Evolutionary conservation across 768 basidiomycete genomes (phyloP), one percentile per base, ranked within the genome.

Genomic region (Pholiota microspora): DNA sequence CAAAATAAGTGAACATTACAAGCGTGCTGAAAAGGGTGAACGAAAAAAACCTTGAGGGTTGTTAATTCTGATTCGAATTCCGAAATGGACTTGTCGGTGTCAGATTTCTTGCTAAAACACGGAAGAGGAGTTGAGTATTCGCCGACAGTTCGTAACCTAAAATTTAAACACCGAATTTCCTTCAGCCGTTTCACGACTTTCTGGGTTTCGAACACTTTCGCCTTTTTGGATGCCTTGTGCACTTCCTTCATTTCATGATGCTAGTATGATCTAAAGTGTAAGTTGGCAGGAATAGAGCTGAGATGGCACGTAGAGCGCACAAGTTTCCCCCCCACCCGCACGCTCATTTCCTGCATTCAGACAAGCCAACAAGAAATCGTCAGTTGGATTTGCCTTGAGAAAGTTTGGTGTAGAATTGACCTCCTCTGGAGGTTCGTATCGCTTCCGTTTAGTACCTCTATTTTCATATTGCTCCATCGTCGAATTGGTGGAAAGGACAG

Each of bases 141-240:
- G 44, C 55, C 21, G 28, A 50, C 7, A 45, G 35, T 4, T 32
- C 57, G 23, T 44, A 8, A 6, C n/a, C n/a, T 18, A 7, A 34
- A 42, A 49, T 32, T 12, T 34, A 13, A 74, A 48, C 58, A 89
- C 89, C 88, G 73, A 25, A 86, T 67, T 23, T 75, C 78, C 67
- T 89, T 93, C 25, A 94, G 71, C 69, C 82, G 85, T 75, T 93
- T 95, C 54, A 94, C 79, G n/a, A 88, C 69, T 66, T 87, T 89
- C 68, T 87, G 89, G 0, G 81, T 82, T 72, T 96, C 94, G 57
- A 91, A 89, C 0, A 80, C 71, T 66, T 84, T 91, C 8, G 88
- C 87, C 63, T 88, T 91, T 73, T 92, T 95, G 25, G 87, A 82
- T 4, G 86, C 81, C 61, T 88, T 89, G 59, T 80, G 79, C 7